Evolutionary conservation across 768 basidiomycete species (phyloP).

Genomic region (Trametes coccinea): DNA sequence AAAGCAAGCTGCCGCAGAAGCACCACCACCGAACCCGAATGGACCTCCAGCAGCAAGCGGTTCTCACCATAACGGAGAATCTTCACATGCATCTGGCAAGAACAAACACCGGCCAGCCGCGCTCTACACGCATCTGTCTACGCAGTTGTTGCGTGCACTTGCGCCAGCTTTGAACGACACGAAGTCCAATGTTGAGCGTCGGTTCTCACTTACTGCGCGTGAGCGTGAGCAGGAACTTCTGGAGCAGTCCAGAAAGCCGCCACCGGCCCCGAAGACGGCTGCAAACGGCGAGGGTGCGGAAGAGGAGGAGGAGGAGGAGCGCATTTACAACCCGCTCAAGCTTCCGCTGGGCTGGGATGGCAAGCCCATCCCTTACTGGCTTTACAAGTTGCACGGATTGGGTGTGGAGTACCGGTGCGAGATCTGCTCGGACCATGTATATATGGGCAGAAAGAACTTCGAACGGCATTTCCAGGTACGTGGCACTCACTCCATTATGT

Average conservation of each 20-base stretch:
- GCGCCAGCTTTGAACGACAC: slow-evolving; percentile 78
- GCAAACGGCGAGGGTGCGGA: slow-evolving; percentile 51
- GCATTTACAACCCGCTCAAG: slow-evolving; percentile 97
- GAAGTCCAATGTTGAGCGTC: slow-evolving; percentile 93
- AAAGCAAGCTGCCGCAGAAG: slow-evolving; percentile 54
- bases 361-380: slow-evolving; percentile 98
- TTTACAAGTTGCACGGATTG: slow-evolving; percentile 96
- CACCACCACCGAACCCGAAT: slow-evolving; percentile 58
- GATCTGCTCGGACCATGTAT: slow-evolving; percentile 95
- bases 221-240: slow-evolving; percentile 93
- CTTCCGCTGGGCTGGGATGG: slow-evolving; percentile 97
- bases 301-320: slow-evolving; percentile 93
- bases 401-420: slow-evolving; percentile 99
- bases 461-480: slow-evolving; percentile 90
- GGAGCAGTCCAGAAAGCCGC: slow-evolving; percentile 61
- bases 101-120: slow-evolving; percentile 66
- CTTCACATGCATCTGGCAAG: slow-evolving; percentile 35
- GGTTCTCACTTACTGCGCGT: slow-evolving; percentile 94
- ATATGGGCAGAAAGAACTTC: slow-evolving; percentile 98
- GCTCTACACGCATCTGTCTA: slow-evolving; percentile 66
- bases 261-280: slow-evolving; percentile 48
- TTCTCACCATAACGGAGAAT: slow-evolving; percentile 31
- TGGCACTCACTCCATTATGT: background rate
- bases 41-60: slow-evolving; percentile 61
- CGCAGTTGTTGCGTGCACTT: slow-evolving; percentile 66